These are phyloP conservation scores for Chamaecrista fasciculata DNA, from an alignment of 306 rosid species.

Conservation along the genomic window DNA sequence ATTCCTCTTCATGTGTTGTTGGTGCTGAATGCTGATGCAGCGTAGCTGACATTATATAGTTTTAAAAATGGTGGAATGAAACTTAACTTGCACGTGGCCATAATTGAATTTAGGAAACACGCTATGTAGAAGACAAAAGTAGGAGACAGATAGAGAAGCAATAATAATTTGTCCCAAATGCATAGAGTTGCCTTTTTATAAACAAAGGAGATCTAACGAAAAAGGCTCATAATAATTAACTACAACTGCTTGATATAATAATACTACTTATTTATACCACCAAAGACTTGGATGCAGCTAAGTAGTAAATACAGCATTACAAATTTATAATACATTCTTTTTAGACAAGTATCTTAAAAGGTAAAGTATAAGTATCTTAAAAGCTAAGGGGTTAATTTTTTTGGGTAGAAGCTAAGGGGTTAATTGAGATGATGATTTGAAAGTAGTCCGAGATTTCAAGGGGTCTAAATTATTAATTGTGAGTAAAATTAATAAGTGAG, in stretches of 20 bases:
- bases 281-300: not conserved
- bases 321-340: no score
- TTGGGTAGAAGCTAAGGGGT: no score
- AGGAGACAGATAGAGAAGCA: conserved; percentile 30
- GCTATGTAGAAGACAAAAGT: conserved; percentile 17
- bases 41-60: no score
- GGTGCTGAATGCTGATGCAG: not conserved
- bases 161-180: conserved; percentile 19
- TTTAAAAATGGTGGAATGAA: not conserved
- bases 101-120: conserved; percentile 25
- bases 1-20: not conserved
- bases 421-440: no score
- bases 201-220: conserved; percentile 24
- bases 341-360: no score
- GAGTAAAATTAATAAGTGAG: no score
- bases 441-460: no score
- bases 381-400: no score
- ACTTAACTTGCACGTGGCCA: conserved; percentile 33
- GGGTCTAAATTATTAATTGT: no score
- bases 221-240: conserved; percentile 32
- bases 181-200: conserved; percentile 20
- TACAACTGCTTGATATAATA: conserved; percentile 10
- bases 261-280: conserved; percentile 4
- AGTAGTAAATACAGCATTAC: not conserved
- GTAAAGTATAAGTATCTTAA: no score